Percentiles rank a stretch among this genome's conserved stretches.
These are phyloP conservation scores for Penicillium sp. DNA, from an alignment of 2,329 filamentous ascomycete genomes.

Conservation along the genomic window DNA sequence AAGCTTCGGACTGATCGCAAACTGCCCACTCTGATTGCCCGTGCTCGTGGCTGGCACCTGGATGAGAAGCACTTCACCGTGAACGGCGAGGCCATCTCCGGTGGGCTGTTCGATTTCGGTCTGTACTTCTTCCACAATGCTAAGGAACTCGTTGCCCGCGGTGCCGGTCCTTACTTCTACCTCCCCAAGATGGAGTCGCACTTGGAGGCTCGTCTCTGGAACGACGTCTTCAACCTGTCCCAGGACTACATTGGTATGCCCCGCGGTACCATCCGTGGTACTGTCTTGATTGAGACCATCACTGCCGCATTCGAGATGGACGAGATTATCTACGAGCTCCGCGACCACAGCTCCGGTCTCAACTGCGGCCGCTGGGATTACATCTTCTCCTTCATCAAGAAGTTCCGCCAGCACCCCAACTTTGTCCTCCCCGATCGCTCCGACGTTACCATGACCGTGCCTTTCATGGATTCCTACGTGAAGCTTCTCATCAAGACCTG, in stretches of 20 bases:
- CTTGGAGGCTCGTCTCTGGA: conserved; percentile 95
- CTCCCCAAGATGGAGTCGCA: conserved; percentile 98
- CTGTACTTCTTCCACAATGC: conserved; percentile 99
- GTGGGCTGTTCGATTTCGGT: conserved; percentile 91
- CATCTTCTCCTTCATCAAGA: conserved; percentile 99
- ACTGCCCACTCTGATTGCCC: conserved; percentile 87
- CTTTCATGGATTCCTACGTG: conserved; percentile 97
- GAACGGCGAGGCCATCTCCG: conserved; percentile 91
- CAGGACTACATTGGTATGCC: conserved; percentile 91
- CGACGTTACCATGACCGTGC: conserved; percentile 92
- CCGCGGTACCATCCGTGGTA: conserved; percentile 88
- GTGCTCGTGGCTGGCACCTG: conserved; percentile 94
- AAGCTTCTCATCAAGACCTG: conserved; percentile 98
- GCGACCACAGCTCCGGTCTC: conserved; percentile 90
- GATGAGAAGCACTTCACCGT: conserved; percentile 98
- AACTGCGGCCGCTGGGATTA: conserved; percentile 99
- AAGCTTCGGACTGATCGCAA: conserved; percentile 89
- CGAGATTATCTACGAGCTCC: conserved; percentile 99
- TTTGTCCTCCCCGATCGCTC: conserved; percentile 92
- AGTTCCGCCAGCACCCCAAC: conserved; percentile 90
- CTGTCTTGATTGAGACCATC: conserved; percentile 97
- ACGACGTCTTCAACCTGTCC: conserved; percentile 92
- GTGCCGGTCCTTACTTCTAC: conserved; percentile 94
- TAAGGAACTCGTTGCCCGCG: conserved; percentile 76
- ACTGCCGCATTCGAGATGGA: conserved; percentile 99